A percentile compares a stretch with the other conserved stretches of the same genome.
Conservation (phyloP, 1,139 yeast genomes). For the Blastobotrys persicus region DNA sequence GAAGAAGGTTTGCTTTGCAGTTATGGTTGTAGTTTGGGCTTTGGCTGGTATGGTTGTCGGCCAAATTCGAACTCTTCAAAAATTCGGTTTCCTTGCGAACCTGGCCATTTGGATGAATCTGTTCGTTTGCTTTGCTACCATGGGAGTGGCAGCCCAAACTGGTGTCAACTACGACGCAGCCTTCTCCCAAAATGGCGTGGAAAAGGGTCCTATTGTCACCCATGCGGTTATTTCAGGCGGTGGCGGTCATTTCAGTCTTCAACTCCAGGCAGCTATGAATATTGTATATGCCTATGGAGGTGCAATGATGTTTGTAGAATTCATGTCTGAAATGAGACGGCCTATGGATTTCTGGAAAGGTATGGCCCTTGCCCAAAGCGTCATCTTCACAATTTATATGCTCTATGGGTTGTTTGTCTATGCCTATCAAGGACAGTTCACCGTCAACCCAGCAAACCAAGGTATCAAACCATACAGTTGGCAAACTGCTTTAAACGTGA, state of each 20-base stretch:
- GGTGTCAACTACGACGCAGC: constrained; percentile 41
- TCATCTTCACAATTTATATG: constrained; percentile 42
- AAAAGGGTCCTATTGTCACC: constrained; percentile 27
- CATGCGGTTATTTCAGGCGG: constrained; percentile 32
- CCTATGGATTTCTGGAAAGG: constrained; percentile 50
- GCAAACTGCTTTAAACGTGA: constrained; percentile 45
- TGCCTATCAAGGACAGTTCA: constrained; percentile 45
- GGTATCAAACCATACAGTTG: constrained; percentile 39
- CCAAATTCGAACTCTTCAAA: constrained; percentile 42
- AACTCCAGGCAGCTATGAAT: constrained; percentile 43
- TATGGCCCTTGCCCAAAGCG: constrained; percentile 43
- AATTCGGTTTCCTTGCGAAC: constrained; percentile 45
- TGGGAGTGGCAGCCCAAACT: constrained; percentile 40
- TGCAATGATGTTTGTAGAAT: constrained; percentile 46
- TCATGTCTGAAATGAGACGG: constrained; percentile 47
- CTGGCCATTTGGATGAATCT: constrained; percentile 48
- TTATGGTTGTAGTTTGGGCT: constrained; percentile 44
- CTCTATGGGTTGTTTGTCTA: constrained; percentile 45
- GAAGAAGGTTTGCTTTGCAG: constrained; percentile 42
- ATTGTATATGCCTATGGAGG: constrained; percentile 50
- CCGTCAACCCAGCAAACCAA: constrained; percentile 45
- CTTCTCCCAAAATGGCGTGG: constrained; percentile 25
- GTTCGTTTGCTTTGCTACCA: constrained; percentile 42
- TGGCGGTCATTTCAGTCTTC: constrained; percentile 32
- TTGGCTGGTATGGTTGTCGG: constrained; percentile 45